Conservation (phyloP, 768 basidiomycete species). For the Podaxis mareebaensis region DNA sequence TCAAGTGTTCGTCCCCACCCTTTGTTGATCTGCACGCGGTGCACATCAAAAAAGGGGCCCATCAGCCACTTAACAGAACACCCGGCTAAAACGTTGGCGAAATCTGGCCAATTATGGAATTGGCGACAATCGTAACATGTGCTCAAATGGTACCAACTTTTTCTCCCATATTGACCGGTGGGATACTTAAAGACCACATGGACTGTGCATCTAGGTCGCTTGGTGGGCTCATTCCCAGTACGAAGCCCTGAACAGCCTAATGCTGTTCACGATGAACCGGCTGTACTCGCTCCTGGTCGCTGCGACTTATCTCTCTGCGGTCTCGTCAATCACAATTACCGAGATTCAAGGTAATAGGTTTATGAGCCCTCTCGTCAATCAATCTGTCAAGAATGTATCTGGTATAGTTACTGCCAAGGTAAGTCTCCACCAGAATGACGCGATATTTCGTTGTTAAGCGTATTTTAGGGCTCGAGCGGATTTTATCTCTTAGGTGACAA, state of each 20-base stretch:
- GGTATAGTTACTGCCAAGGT: slow-evolving; percentile 59
- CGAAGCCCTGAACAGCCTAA: slow-evolving; percentile 10
- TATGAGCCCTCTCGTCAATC: slow-evolving; percentile 45
- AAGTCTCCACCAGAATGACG: background rate
- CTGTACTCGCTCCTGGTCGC: slow-evolving; percentile 31
- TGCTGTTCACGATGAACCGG: slow-evolving; percentile 29
- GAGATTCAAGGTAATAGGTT: slow-evolving; percentile 55
- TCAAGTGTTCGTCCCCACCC: background rate
- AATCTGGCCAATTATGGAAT: slow-evolving; percentile 15
- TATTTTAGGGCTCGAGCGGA: slow-evolving; percentile 41
- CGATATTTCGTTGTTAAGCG: background rate
- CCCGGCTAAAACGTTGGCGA: background rate
- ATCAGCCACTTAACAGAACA: background rate
- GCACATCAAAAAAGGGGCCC: background rate
- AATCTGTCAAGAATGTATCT: slow-evolving; percentile 46
- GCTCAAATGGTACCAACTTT: slow-evolving; percentile 25
- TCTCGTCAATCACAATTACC: slow-evolving; percentile 38
- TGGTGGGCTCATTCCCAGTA: slow-evolving; percentile 13
- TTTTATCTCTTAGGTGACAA: slow-evolving; percentile 50
- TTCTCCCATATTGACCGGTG: slow-evolving; percentile 10
- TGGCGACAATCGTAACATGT: slow-evolving; percentile 21
- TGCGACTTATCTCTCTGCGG: slow-evolving; percentile 29
- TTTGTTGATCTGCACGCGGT: background rate
- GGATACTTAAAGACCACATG: slow-evolving; percentile 18
- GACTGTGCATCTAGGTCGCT: slow-evolving; percentile 18